Evolutionary conservation across 2,329 filamentous ascomycete species (phyloP).

Genomic region (Cercospora berteroae): DNA sequence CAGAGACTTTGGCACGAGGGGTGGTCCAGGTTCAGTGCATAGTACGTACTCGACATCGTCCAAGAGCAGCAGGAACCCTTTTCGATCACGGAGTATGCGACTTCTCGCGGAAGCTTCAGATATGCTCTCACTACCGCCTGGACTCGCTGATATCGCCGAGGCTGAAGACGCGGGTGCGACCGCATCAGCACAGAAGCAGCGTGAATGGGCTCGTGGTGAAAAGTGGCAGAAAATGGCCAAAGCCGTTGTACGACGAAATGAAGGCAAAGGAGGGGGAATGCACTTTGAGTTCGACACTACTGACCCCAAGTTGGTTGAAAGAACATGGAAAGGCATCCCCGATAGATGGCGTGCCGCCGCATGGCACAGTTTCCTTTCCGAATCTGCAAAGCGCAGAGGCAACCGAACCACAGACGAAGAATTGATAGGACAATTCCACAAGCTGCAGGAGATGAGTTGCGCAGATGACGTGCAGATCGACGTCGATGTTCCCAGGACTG

Average conservation of each 20-base stretch:
- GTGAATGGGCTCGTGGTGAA: constrained; percentile 61
- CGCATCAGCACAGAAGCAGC: constrained; percentile 53
- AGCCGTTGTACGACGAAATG: constrained; percentile 35
- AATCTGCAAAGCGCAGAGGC: constrained; percentile 67
- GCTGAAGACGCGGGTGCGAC: constrained; percentile 48
- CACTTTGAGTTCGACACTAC: constrained; percentile 75
- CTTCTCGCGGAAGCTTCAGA: constrained; percentile 60
- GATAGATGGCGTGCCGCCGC: constrained; percentile 91
- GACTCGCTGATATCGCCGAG: constrained; percentile 48
- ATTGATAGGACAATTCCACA: constrained; percentile 68
- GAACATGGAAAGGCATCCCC: constrained; percentile 97
- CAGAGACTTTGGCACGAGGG: constrained; percentile 31
- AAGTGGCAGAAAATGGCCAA: constrained; percentile 68
- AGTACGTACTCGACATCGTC: constrained; percentile 40
- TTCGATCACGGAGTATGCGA: constrained; percentile 54
- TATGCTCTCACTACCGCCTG: constrained; percentile 62
- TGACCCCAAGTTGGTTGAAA: constrained; percentile 75
- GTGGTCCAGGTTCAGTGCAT: constrained; percentile 42
- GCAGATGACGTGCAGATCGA: constrained; percentile 96
- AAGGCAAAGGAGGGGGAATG: constrained; percentile 57
- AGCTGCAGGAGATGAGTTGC: constrained; percentile 69
- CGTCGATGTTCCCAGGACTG: constrained; percentile 91
- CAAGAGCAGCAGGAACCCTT: constrained; percentile 37
- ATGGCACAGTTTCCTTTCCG: constrained; percentile 88
- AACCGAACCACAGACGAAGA: constrained; percentile 64